Evolutionary conservation across 2,329 filamentous ascomycete genomes (phyloP), one percentile per base, ranked within the genome.

Genomic region (Aspergillus sojae): DNA sequence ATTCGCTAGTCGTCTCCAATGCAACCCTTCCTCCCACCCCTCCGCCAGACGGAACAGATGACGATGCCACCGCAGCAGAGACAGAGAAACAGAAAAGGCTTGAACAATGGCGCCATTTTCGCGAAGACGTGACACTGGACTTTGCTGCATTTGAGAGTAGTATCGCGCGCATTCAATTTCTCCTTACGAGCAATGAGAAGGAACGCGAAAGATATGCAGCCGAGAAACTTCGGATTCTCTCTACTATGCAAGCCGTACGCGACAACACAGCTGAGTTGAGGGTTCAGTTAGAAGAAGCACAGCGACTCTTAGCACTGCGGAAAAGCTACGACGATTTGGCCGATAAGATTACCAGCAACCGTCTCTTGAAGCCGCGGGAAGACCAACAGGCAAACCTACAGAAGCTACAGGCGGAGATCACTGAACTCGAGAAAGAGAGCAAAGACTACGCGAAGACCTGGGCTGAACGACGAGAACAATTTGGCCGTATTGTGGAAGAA

Each of bases 251-350:
- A 70, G 83, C 85, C 23, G 93, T 97, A 54, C 87, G 90, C 60
- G 87, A 90, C 58, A 92, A 89, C 75, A 97, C 94, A 54, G 81
- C 85, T 5, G 83, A 88, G 62, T 83, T 97, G 60, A 86, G 91
- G 23, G 80, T 84, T n/a, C 89, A 93, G 72, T 85, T 98, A 2
- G 91, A 93, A 45, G 88, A 88, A 64, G 90, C 93, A 52, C 90
- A 91, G 70, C 87, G 87, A 65, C 91, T 90, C 32, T 84, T 97
- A 36, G 88, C 89, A 28, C 85, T 92, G 75, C 88, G 94, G 62
- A 94, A 94, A 78, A 88, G 86, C 67, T 97, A 96, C 74, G 94
- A 98, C 79, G 91, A 92, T 71, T 82, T 96, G 61, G 92, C 94
- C 4, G 91, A 96, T 68, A 91, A 91, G 76, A 97, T 97, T 74